Base-by-base conservation (phyloP, 108 stramenopile genomes). In the Skeletonema menzelii region DNA sequence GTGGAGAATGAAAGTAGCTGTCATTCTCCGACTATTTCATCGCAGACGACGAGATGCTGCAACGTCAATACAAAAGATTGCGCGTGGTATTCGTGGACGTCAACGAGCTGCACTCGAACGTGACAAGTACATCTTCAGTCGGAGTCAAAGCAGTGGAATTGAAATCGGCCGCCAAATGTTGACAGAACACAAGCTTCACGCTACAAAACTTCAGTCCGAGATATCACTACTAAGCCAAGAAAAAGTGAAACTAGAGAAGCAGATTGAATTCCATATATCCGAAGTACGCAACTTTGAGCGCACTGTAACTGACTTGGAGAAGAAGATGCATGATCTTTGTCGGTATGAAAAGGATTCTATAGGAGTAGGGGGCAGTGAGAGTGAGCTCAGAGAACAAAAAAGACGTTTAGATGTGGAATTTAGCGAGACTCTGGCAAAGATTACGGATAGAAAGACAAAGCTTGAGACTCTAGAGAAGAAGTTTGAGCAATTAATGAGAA, bases 151-250 rank as follows among this genome's bases (percentile, higher is more conserved):
- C 46, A 88, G 85, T 73, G 93, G 95, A 27, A 92, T 96, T 63
- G 95, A 94, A 69, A 78, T 94, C 35, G 95, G 93, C 15, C 85
- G 95, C 14, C 93, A 96, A 80, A 88, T 96, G 87, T 85, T 96
- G 31, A 77, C 91, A 24, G 93, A 96, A 73, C 95, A 96, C 84
- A 93, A 92, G 69, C 85, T 94, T 15, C 93, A 94, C 63, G 95
- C 88, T 15, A 93, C 93, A n/a, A 86, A 90, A 56, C 80, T 96
- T 37, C 93, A 96, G 65, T 81, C 77, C 24, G 95, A 96, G 65
- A 75, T 96, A 8, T 84, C 86, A 31, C 72, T 95, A 35, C 85
- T 96, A 6, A 87, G 86, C n/a, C 80, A 91, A 57, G 92, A 94
- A 76, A 96, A 93, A 69, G 80, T 88, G 11, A 85, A 75, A 35